These are phyloP conservation scores for Nakazawaea pomicola DNA, from an alignment of 805 yeast genomes.

Conservation along the genomic window DNA sequence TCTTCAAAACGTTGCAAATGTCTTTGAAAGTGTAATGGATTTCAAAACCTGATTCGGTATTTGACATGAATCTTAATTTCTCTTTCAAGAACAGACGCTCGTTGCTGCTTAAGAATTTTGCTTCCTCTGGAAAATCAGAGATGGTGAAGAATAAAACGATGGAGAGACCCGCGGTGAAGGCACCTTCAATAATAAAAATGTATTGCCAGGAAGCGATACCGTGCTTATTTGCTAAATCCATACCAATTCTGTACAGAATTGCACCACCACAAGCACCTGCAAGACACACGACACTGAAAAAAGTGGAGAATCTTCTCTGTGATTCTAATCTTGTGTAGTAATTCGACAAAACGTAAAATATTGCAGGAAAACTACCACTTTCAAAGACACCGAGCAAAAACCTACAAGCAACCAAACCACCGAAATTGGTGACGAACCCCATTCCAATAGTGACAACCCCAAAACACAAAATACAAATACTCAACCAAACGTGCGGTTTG, in stretches of 20 bases:
- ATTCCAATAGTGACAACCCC: conserved; percentile 37
- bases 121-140: conserved; percentile 47
- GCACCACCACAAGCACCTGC: conserved; percentile 49
- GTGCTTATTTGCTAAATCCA: conserved; percentile 30
- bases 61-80: conserved; percentile 44
- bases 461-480: conserved; percentile 32
- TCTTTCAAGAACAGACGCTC: conserved; percentile 44
- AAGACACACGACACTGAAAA: conserved; percentile 40
- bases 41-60: conserved; percentile 43
- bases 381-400: conserved; percentile 40
- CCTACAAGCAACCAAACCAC: conserved; percentile 35
- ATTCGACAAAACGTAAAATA: conserved; percentile 38
- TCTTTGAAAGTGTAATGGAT: conserved; percentile 40
- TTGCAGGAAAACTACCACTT: conserved; percentile 39
- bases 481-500: conserved; percentile 38
- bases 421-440: conserved; percentile 36
- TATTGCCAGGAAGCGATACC: conserved; percentile 45
- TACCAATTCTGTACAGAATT: conserved; percentile 38
- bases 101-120: conserved; percentile 28
- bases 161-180: conserved; percentile 26
- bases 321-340: conserved; percentile 37
- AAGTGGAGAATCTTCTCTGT: conserved; percentile 31
- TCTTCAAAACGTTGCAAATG: conserved; percentile 47
- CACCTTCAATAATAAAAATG: conserved; percentile 46
- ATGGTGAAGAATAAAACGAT: conserved; percentile 33